Conservation (phyloP, 1,139 yeast genomes). For the Geotrichum citri-aurantii region DNA sequence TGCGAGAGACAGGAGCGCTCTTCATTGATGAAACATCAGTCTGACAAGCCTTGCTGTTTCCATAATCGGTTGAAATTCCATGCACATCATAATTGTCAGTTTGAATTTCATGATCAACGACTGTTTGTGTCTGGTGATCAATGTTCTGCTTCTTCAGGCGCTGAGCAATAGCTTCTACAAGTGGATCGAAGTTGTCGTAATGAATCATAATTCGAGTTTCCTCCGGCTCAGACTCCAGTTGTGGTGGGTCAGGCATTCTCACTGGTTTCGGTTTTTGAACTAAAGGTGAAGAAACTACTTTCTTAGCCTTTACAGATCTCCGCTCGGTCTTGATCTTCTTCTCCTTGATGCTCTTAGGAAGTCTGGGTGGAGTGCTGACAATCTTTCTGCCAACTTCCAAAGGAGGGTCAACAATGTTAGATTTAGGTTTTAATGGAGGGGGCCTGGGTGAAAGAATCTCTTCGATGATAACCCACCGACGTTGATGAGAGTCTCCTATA, state of each 20-base stretch:
- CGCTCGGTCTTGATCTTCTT: neutral
- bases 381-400: neutral
- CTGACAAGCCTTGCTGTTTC: conserved; percentile 18
- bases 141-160: conserved; percentile 17
- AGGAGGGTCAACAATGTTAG: conserved; percentile 7
- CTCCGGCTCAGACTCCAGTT: neutral
- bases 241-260: conserved; percentile 7
- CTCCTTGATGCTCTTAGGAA: neutral
- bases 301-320: conserved; percentile 2
- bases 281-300: neutral
- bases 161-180: conserved; percentile 22
- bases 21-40: neutral
- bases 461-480: conserved; percentile 69
- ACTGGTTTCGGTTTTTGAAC: neutral
- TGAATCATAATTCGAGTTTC: conserved; percentile 9
- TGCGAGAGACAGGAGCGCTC: neutral
- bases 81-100: conserved; percentile 14
- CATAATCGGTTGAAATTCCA: conserved; percentile 17
- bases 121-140: conserved; percentile 24
- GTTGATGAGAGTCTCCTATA: neutral
- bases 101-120: neutral
- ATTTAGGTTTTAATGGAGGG: conserved; percentile 22
- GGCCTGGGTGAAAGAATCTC: conserved; percentile 40
- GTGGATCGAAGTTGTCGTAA: conserved; percentile 19
- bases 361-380: neutral